Percentiles rank a stretch among this genome's conserved stretches.
These are phyloP conservation scores for Trichosporon faecale DNA, from an alignment of 1,284 basidiomycete species.

Conservation along the genomic window DNA sequence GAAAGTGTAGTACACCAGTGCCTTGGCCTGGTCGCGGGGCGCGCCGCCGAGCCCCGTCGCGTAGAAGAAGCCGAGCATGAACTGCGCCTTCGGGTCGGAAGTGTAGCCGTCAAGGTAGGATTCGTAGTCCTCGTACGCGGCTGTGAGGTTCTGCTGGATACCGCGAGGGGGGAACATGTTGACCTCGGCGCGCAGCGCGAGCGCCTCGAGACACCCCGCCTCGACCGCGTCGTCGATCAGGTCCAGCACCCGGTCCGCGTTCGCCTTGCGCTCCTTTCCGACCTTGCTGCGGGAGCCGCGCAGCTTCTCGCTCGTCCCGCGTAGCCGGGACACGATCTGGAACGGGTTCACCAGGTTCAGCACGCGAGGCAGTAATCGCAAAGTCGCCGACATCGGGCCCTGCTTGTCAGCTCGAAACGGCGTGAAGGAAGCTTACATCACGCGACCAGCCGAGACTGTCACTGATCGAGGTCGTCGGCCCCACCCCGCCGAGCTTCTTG, in stretches of 20 bases:
- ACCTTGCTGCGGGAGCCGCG: slow-evolving; percentile 19
- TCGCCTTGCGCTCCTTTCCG: slow-evolving; percentile 24
- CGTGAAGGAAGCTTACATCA: slow-evolving; percentile 26
- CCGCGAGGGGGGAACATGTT: slow-evolving; percentile 57
- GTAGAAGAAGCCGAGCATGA: slow-evolving; percentile 79
- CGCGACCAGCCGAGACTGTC: slow-evolving; percentile 42
- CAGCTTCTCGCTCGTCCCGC: slow-evolving; percentile 9
- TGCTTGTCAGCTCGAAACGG: slow-evolving; percentile 13
- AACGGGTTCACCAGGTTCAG: slow-evolving; percentile 40
- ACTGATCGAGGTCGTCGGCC: slow-evolving; percentile 31
- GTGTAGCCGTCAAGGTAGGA: slow-evolving; percentile 48
- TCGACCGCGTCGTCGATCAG: slow-evolving; percentile 73
- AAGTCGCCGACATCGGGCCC: slow-evolving; percentile 43
- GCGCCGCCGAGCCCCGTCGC: slow-evolving; percentile 74
- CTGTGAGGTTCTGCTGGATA: slow-evolving; percentile 37
- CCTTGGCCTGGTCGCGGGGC: slow-evolving; percentile 55
- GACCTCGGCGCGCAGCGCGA: slow-evolving; percentile 67
- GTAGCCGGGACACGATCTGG: slow-evolving; percentile 13
- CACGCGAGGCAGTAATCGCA: slow-evolving; percentile 38
- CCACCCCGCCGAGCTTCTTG: slow-evolving; percentile 26
- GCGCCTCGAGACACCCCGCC: slow-evolving; percentile 71
- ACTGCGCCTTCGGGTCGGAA: slow-evolving; percentile 73
- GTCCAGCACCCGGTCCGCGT: slow-evolving; percentile 68
- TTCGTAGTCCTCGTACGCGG: slow-evolving; percentile 29
- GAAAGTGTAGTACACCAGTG: slow-evolving; percentile 89